These are phyloP conservation scores for Xylariales sp. DNA, from an alignment of 2,329 filamentous ascomycete species.

Conservation along the genomic window DNA sequence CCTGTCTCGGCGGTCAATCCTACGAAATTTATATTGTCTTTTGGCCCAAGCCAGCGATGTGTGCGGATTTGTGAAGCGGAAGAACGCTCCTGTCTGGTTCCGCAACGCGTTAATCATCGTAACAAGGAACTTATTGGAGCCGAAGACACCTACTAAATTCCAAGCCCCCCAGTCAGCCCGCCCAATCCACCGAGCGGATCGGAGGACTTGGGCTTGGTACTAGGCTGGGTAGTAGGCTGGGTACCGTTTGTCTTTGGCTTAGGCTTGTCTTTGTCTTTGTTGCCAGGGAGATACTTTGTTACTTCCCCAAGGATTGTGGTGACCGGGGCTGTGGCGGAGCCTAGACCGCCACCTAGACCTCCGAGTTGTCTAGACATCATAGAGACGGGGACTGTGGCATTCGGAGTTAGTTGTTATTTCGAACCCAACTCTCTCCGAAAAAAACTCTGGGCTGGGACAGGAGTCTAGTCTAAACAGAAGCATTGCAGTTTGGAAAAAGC, in stretches of 20 bases:
- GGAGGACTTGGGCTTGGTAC: not conserved
- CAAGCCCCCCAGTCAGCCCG: slow-evolving; percentile 32
- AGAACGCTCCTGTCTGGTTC: not conserved
- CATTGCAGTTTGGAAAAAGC: not conserved
- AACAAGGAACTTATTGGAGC: not conserved
- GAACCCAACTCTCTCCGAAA: not conserved
- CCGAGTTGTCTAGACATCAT: not conserved
- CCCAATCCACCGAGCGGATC: slow-evolving; percentile 14
- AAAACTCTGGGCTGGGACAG: not conserved
- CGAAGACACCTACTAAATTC: slow-evolving; percentile 19
- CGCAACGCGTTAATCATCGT: slow-evolving; percentile 14
- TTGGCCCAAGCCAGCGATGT: not conserved
- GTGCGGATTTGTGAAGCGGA: not conserved
- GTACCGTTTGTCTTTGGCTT: slow-evolving; percentile 23
- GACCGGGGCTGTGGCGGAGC: slow-evolving; percentile 25
- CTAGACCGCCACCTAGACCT: slow-evolving; percentile 7
- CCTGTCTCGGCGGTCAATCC: not conserved
- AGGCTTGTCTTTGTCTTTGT: slow-evolving; percentile 9
- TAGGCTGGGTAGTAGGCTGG: not conserved
- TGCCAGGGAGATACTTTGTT: slow-evolving; percentile 29
- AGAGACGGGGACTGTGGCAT: slow-evolving; percentile 20
- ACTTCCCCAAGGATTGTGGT: slow-evolving; percentile 26
- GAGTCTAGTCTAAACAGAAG: not conserved
- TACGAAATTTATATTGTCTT: not conserved
- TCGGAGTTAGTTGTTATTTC: not conserved